Conservation (phyloP, 116 monocot species). For the Zostera marina region DNA sequence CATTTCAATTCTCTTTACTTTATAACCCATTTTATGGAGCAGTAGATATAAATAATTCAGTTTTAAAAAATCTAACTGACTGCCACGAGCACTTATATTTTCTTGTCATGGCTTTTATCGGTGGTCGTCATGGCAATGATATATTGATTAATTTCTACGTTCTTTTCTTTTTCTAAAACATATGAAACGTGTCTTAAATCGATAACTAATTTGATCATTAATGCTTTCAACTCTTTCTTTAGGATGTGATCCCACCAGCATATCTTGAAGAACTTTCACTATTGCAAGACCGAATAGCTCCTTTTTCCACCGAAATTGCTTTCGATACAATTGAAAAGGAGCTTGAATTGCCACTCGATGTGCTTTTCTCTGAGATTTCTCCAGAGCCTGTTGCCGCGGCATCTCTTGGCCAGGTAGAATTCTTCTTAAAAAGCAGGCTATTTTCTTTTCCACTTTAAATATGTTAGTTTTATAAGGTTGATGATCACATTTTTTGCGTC, state of each 20-base stretch:
- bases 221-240: neutral
- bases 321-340: constrained; percentile 81
- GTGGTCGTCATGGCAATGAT: no score
- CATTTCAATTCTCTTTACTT: neutral
- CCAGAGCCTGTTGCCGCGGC: constrained; percentile 91
- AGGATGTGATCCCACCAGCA: constrained; percentile 96
- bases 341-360: constrained; percentile 59
- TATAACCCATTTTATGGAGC: no score
- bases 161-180: no score
- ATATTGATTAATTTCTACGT: no score
- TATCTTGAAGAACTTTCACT: constrained; percentile 84
- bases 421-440: constrained; percentile 1
- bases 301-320: constrained; percentile 82
- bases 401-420: constrained; percentile 73
- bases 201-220: neutral
- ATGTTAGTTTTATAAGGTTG: neutral
- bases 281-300: constrained; percentile 89
- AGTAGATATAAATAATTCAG: no score
- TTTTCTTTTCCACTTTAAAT: neutral
- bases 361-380: constrained; percentile 82
- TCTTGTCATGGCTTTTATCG: no score
- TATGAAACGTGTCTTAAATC: no score
- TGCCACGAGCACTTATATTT: no score
- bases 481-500: constrained; percentile 6
- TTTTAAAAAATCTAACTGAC: no score